phyloP scores from a whole-genome alignment of 805 yeast genomes.

The Starmera amethionina region DNA sequence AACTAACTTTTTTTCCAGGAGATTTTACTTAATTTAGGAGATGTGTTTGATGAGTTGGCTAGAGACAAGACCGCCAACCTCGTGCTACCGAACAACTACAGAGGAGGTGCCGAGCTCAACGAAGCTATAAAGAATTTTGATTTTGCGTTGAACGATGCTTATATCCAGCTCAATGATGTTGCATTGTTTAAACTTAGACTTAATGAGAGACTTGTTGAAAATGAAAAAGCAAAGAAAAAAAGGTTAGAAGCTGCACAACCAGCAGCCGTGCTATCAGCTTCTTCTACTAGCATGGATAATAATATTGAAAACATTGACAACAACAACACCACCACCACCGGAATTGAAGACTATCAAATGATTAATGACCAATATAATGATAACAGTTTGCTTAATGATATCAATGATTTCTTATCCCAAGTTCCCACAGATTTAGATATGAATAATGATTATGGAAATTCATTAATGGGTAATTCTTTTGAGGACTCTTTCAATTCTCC shows the following conservation, averaged over 20 bases:
- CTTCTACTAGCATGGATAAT: neutral
- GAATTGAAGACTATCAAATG: conserved; percentile 1
- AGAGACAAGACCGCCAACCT: conserved; percentile 14
- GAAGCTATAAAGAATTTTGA: conserved; percentile 12
- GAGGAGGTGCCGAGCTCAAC: conserved; percentile 4
- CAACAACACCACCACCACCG: conserved; percentile 1
- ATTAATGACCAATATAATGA: conserved; percentile 6
- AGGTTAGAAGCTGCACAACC: neutral
- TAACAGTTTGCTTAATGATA: conserved; percentile 16
- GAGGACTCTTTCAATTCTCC: conserved; percentile 2
- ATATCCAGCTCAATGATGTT: conserved; percentile 16
- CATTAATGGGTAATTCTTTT: conserved; percentile 7
- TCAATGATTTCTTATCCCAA: conserved; percentile 17
- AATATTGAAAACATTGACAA: conserved; percentile 1
- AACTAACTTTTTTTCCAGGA: conserved; percentile 8
- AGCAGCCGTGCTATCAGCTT: too few relatives aligned
- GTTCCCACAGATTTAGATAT: conserved; percentile 20
- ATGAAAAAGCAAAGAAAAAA: conserved; percentile 5
- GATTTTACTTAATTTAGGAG: conserved; percentile 13
- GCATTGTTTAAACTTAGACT: conserved; percentile 11
- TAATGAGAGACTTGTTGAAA: conserved; percentile 8
- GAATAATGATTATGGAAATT: conserved; percentile 11
- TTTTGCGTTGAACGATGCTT: conserved; percentile 10
- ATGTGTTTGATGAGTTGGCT: conserved; percentile 13
- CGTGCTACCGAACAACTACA: conserved; percentile 12